Base-by-base conservation (phyloP, 2,329 filamentous ascomycete genomes). In the Thermomyces lanuginosus region DNA sequence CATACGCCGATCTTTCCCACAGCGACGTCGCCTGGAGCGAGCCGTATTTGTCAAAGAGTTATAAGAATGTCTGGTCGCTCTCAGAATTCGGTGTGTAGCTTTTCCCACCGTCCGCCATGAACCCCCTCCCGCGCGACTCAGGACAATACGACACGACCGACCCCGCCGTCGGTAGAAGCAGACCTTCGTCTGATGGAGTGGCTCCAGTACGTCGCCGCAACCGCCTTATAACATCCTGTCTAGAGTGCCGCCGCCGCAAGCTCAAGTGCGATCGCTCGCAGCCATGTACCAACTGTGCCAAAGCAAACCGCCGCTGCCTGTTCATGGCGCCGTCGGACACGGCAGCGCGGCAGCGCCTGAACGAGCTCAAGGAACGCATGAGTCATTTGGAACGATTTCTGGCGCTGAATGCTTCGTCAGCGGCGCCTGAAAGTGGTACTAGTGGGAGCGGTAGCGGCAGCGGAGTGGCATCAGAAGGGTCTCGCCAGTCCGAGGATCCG, bases 341-440 rank as follows among this genome's bases (percentile, higher is more conserved):
- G 33, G 69, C 68, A 5, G 70, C 70, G 28, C 74, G 79, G 48
- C 61, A 73, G 39, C 73, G 72, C 39, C 60, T 83, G 28, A 76
- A 73, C 3, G 73, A 81, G 42, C 74, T 83, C 47, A 83, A 83
- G 53, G 77, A 83, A 48, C 75, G 76, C 49, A 77, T 82, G 50
- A 76, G 75, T 14, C 69, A 67, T 6, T 53, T 82, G 10, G 77
- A 82, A 51, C 62, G 70, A 28, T 67, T 72, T 29, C 59, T 82
- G 4, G 77, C 81, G 48, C 58, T 71, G 22, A 73, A 79, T 45
- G n/a, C n/a, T n/a, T n/a, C n/a, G n/a, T n/a, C n/a, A n/a, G n/a
- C n/a, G n/a, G n/a, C n/a, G n/a, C n/a, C n/a, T n/a, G n/a, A n/a
- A n/a, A n/a, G n/a, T n/a, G n/a, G n/a, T n/a, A n/a, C n/a, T n/a